Evolutionary conservation across 2,329 filamentous ascomycete genomes (phyloP).

Genomic region (Ceratocystis destructans): DNA sequence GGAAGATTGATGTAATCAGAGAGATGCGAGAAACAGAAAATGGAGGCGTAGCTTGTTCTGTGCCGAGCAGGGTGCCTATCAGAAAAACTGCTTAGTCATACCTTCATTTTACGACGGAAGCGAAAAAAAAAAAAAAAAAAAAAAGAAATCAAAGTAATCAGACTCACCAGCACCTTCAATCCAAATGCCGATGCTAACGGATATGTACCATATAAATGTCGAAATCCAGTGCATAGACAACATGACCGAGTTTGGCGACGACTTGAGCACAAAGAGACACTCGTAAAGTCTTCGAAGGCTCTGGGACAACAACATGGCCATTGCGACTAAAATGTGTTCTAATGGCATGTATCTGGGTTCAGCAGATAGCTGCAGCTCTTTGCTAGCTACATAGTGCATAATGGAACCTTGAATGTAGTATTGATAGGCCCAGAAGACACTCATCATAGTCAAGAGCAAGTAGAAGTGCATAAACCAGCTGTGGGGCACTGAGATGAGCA

Average conservation of each 20-base stretch:
- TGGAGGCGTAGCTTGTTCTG: not conserved
- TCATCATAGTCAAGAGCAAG: conserved; percentile 52
- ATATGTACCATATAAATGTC: conserved; percentile 63
- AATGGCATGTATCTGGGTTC: conserved; percentile 37
- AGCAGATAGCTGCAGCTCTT: conserved; percentile 24
- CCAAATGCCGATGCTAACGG: conserved; percentile 66
- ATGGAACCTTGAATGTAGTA: conserved; percentile 40
- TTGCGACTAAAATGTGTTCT: conserved; percentile 50
- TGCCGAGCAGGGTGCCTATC: not conserved
- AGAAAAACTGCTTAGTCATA: not conserved
- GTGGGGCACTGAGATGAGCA: conserved; percentile 57
- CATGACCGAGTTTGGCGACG: conserved; percentile 60
- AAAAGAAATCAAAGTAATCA: not conserved
- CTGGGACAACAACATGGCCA: conserved; percentile 63
- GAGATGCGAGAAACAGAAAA: conserved; percentile 11
- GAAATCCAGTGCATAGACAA: conserved; percentile 71
- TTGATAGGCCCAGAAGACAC: conserved; percentile 60
- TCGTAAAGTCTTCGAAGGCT: conserved; percentile 64
- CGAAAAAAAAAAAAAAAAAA: too few species aligned
- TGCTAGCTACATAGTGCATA: conserved; percentile 35
- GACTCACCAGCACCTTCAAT: conserved; percentile 60
- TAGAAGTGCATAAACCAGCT: conserved; percentile 88
- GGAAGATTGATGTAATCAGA: conserved; percentile 48
- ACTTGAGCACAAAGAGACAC: conserved; percentile 48
- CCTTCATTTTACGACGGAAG: not conserved